Evolutionary conservation across 306 rosid species (phyloP).

Genomic region (Sechiopsis laciniata): DNA sequence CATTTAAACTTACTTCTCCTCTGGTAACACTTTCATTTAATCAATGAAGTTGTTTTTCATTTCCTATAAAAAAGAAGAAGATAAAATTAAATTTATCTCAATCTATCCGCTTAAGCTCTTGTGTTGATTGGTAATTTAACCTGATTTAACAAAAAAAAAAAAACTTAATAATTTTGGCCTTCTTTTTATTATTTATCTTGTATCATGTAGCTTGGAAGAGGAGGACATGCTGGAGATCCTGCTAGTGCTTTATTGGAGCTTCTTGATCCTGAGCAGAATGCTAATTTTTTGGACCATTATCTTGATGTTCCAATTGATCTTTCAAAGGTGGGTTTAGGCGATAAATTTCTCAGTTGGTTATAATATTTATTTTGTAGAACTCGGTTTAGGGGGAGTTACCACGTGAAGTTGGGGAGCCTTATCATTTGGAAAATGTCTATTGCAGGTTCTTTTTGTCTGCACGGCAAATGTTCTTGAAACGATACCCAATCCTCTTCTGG

Average conservation of each 20-base stretch:
- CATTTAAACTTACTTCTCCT: neutral
- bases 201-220: slow-evolving; percentile 76
- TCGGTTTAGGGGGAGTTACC: neutral
- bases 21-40: no score
- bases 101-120: no score
- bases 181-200: neutral
- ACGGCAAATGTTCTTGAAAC: slow-evolving; percentile 88
- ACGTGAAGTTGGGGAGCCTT: slow-evolving; percentile 1
- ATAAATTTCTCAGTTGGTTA: neutral
- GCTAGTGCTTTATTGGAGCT: slow-evolving; percentile 99
- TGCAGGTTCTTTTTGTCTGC: slow-evolving; percentile 98
- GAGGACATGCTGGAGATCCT: slow-evolving; percentile 98
- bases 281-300: slow-evolving; percentile 95
- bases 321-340: slow-evolving; percentile 63
- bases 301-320: slow-evolving; percentile 98
- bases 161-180: neutral
- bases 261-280: slow-evolving; percentile 99
- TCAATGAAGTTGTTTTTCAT: no score
- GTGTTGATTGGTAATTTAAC: no score
- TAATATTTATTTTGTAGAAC: slow-evolving; percentile 1
- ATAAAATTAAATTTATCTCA: no score
- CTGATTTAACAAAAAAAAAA: neutral
- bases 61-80: no score
- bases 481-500: slow-evolving; percentile 92
- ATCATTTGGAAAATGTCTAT: slow-evolving; percentile 22